phyloP scores from a whole-genome alignment of 1,284 basidiomycete species.

The Microbotryum lychnidis-dioicae region DNA sequence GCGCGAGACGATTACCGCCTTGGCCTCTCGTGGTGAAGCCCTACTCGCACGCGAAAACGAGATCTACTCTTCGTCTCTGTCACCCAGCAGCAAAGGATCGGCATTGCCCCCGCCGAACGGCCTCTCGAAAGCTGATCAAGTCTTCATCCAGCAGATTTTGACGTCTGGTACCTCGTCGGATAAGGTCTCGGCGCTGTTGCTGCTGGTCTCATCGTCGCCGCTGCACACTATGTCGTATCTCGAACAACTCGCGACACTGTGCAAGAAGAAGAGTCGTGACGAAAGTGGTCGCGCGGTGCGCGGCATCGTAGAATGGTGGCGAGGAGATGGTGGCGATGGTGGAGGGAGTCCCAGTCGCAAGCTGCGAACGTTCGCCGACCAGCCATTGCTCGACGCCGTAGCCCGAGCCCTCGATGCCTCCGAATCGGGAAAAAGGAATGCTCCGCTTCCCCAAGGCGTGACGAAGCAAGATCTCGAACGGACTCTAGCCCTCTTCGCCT shows the following conservation, averaged over 20 bases:
- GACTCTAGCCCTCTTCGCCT: constrained; percentile 75
- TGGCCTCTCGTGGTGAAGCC: constrained; percentile 22
- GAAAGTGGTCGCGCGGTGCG: constrained; percentile 83
- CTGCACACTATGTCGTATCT: constrained; percentile 62
- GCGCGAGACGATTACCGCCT: constrained; percentile 10
- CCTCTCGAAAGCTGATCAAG: constrained; percentile 30
- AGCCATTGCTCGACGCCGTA: constrained; percentile 55
- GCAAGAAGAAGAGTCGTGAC: constrained; percentile 74
- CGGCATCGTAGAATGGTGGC: constrained; percentile 93
- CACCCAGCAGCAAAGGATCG: constrained; percentile 13
- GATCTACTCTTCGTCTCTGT: constrained; percentile 30
- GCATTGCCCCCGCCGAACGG: constrained; percentile 27
- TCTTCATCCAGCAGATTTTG: constrained; percentile 74
- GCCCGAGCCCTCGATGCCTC: constrained; percentile 44
- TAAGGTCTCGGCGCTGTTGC: constrained; percentile 80
- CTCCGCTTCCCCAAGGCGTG: constrained; percentile 13
- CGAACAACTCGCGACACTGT: constrained; percentile 64
- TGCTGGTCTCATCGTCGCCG: constrained; percentile 84
- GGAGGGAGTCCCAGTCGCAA: constrained; percentile 53
- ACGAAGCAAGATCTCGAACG: constrained; percentile 44
- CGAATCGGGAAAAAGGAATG: constrained; percentile 25
- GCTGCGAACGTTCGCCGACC: constrained; percentile 84
- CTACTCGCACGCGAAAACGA: constrained; percentile 29
- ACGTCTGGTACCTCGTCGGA: constrained; percentile 85
- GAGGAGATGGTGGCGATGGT: constrained; percentile 61